A percentile compares a stretch with the other conserved stretches of the same genome.
Conservation (phyloP, 108 stramenopile genomes). For the Skeletonema menzelii region DNA sequence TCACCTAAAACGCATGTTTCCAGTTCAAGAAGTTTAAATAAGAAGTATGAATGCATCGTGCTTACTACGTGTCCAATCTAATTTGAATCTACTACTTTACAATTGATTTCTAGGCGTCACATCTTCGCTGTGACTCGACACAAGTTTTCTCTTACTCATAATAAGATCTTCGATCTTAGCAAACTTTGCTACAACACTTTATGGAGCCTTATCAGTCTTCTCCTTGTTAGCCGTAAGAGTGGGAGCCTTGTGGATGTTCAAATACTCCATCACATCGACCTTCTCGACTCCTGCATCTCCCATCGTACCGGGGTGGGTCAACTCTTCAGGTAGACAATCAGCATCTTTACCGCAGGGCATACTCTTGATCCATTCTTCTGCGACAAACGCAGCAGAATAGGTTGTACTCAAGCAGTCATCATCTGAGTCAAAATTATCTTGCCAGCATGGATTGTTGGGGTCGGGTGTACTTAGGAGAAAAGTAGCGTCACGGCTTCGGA, state of each 20-base stretch:
- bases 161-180: neutral
- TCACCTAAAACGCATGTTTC: too few species aligned
- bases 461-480: constrained; percentile 23
- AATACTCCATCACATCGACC: constrained; percentile 50
- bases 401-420: constrained; percentile 46
- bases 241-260: constrained; percentile 42
- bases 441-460: constrained; percentile 47
- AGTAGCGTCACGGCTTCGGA: neutral
- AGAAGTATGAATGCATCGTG: too few species aligned
- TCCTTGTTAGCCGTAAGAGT: constrained; percentile 18
- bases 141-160: neutral
- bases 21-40: neutral
- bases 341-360: constrained; percentile 51
- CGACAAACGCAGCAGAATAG: constrained; percentile 46
- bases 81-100: neutral
- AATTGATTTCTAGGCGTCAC: neutral
- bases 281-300: constrained; percentile 42
- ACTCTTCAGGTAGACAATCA: constrained; percentile 45
- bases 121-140: neutral
- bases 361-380: constrained; percentile 51
- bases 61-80: neutral
- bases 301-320: constrained; percentile 45
- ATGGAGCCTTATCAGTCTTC: constrained; percentile 1
- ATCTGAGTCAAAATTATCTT: constrained; percentile 45
- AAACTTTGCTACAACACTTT: neutral